Conservation (phyloP, 129 eudicot genomes). For the Cynara cardunculus region DNA sequence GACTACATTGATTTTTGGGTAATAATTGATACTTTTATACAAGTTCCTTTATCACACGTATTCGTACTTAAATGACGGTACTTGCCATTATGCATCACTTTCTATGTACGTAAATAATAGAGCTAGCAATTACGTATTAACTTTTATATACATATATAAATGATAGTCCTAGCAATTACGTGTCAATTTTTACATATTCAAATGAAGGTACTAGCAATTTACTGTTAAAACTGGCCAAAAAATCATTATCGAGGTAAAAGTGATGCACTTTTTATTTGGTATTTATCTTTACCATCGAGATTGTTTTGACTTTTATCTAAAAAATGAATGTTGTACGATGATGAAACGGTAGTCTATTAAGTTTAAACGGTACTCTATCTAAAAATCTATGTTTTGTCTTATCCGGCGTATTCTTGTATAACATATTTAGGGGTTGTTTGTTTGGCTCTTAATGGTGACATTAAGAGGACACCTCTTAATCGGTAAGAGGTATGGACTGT, state of each 20-base stretch:
- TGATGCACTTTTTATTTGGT: not conserved
- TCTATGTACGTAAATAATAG: not conserved
- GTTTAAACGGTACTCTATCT: too few species aligned
- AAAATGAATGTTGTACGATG: too few species aligned
- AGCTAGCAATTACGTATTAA: not conserved
- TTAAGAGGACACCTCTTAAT: too few species aligned
- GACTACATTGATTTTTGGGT: not conserved
- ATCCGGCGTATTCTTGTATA: too few species aligned
- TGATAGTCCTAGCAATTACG: not conserved
- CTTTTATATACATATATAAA: too few species aligned
- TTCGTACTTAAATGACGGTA: not conserved
- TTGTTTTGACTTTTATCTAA: not conserved
- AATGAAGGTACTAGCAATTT: not conserved
- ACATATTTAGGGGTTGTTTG: too few species aligned
- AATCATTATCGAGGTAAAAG: not conserved
- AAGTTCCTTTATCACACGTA: not conserved
- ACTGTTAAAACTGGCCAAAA: not conserved
- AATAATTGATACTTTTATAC: not conserved
- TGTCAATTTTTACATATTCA: too few species aligned
- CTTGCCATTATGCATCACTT: not conserved
- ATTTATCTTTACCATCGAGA: not conserved
- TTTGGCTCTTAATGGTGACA: too few species aligned
- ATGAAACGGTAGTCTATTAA: not conserved
- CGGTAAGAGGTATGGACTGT: too few species aligned
- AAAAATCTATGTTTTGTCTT: too few species aligned